A percentile compares a stretch with the other conserved stretches of the same genome.
Evolutionary conservation across 352 stramenopile species (phyloP).

Genomic region (Pythium phragmitis): DNA sequence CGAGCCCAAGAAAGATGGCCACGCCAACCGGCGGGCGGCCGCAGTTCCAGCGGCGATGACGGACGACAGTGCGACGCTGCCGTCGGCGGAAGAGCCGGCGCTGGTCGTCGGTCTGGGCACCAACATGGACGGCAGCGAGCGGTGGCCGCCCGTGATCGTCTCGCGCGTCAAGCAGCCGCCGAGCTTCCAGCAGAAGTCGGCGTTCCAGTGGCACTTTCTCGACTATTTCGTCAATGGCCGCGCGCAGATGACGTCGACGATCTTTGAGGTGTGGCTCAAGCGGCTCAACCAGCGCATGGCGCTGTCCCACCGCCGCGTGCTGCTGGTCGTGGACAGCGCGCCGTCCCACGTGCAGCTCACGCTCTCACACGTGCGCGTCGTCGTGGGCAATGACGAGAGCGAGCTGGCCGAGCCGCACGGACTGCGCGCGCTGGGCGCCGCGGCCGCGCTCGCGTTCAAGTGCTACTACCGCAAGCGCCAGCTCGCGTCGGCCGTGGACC

Average conservation of each 20-base stretch:
- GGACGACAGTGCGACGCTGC: background rate
- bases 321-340: constrained; percentile 23
- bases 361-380: constrained; percentile 20
- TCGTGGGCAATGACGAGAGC: background rate
- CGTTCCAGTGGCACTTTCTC: constrained; percentile 27
- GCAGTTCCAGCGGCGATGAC: background rate
- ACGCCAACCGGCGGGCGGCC: background rate
- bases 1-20: constrained; percentile 21
- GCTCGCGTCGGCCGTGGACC: constrained; percentile 19
- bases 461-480: constrained; percentile 22
- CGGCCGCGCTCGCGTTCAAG: constrained; percentile 19
- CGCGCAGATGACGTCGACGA: constrained; percentile 26
- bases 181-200: constrained; percentile 27
- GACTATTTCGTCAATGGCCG: constrained; percentile 25
- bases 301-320: constrained; percentile 19
- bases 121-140: constrained; percentile 25
- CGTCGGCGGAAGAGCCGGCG: constrained; percentile 4
- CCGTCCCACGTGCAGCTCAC: constrained; percentile 14
- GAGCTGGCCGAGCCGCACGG: background rate
- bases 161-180: constrained; percentile 21
- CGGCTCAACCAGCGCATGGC: constrained; percentile 27
- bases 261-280: constrained; percentile 24
- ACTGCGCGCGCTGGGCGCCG: background rate
- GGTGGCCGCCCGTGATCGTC: constrained; percentile 20
- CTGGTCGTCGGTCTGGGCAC: constrained; percentile 17